Conservation (phyloP, 331 rosid genomes). For the Dryas integrifolia region DNA sequence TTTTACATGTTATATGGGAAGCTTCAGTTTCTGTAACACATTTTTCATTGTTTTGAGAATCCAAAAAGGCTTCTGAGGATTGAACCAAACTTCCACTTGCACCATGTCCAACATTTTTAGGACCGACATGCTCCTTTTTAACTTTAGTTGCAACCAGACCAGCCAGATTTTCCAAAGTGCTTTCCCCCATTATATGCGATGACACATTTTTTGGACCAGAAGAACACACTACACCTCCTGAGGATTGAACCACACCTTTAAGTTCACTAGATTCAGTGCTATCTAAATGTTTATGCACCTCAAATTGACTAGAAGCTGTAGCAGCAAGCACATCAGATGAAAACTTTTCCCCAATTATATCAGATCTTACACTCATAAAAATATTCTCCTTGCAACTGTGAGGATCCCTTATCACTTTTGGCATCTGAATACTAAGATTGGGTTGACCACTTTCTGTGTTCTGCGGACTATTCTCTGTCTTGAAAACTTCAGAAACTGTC, state of each 20-base stretch:
- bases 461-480: background rate
- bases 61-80: background rate
- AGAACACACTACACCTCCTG: slow-evolving; percentile 7
- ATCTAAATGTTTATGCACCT: background rate
- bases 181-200: background rate
- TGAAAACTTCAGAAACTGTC: slow-evolving; percentile 5
- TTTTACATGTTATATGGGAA: background rate
- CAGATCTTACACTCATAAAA: slow-evolving; percentile 10
- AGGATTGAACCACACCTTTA: slow-evolving; percentile 4
- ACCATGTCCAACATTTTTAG: background rate
- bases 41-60: slow-evolving; percentile 9
- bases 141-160: slow-evolving; percentile 2
- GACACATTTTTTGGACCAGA: background rate
- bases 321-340: slow-evolving; percentile 12
- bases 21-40: background rate
- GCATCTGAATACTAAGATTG: background rate
- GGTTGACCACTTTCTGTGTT: slow-evolving; percentile 11
- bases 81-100: background rate
- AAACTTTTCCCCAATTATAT: slow-evolving; percentile 8
- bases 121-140: background rate
- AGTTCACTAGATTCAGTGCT: background rate
- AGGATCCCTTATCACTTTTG: background rate
- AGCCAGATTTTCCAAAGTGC: background rate
- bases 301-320: background rate
- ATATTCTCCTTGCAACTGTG: slow-evolving; percentile 14